Evolutionary conservation across 805 yeast species (phyloP).

Genomic region (Myxozyma lipomycoides): DNA sequence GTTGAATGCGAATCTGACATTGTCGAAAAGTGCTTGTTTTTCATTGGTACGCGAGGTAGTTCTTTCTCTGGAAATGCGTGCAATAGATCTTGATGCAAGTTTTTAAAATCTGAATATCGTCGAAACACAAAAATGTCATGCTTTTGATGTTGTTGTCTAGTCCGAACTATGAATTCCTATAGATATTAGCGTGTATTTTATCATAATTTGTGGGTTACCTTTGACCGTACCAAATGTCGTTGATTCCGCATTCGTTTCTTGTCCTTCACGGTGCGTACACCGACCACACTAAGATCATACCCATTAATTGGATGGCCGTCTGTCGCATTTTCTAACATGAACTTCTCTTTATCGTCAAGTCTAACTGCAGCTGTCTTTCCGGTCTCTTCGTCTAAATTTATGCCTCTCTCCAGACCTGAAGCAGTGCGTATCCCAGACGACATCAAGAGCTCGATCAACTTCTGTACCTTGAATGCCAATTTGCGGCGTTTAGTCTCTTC

Average conservation of each 20-base stretch:
- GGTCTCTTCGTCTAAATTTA: slow-evolving; percentile 32
- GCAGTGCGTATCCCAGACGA: slow-evolving; percentile 67
- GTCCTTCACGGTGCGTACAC: slow-evolving; percentile 46
- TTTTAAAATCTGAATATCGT: slow-evolving; percentile 64
- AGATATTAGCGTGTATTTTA: not conserved
- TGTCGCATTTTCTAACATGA: slow-evolving; percentile 24
- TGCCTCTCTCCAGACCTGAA: slow-evolving; percentile 27
- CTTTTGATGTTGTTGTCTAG: slow-evolving; percentile 37
- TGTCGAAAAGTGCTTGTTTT: slow-evolving; percentile 38
- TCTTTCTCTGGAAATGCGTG: slow-evolving; percentile 65
- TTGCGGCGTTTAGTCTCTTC: slow-evolving; percentile 69
- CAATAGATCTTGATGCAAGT: slow-evolving; percentile 42
- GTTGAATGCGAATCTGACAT: slow-evolving; percentile 12
- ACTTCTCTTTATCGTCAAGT: slow-evolving; percentile 23
- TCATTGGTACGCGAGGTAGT: slow-evolving; percentile 56
- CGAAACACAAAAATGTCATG: slow-evolving; percentile 51
- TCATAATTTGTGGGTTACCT: not conserved
- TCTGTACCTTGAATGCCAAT: slow-evolving; percentile 55
- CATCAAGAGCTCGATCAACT: slow-evolving; percentile 61
- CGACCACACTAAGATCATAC: slow-evolving; percentile 59
- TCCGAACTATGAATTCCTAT: slow-evolving; percentile 48
- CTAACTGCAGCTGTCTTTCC: slow-evolving; percentile 29
- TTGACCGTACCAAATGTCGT: slow-evolving; percentile 19
- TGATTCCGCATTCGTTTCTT: slow-evolving; percentile 17
- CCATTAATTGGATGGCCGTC: slow-evolving; percentile 48